phyloP scores from a whole-genome alignment of 2,329 filamentous ascomycete genomes.

The Pseudocercospora macadamiae region DNA sequence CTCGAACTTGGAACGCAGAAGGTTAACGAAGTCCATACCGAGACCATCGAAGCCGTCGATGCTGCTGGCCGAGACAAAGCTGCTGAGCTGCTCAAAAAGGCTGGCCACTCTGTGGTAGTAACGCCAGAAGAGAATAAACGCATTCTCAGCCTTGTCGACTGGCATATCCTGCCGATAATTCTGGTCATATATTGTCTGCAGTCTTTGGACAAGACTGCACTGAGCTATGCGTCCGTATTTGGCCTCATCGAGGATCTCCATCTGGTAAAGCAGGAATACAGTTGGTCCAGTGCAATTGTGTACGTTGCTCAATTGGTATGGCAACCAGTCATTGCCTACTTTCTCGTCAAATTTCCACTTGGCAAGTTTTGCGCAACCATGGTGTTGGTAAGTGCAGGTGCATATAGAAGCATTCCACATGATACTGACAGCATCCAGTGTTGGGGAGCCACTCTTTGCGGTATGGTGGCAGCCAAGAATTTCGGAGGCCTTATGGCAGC shows the following conservation, averaged over 20 bases:
- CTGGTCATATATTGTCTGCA: slow-evolving; percentile 41
- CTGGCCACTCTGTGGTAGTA: slow-evolving; percentile 40
- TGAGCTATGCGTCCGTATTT: slow-evolving; percentile 48
- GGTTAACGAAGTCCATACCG: slow-evolving; percentile 22
- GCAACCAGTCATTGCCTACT: slow-evolving; percentile 13
- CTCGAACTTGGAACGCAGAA: slow-evolving; percentile 27
- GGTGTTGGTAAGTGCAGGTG: slow-evolving; percentile 54
- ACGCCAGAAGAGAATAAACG: slow-evolving; percentile 27
- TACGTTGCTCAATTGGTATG: slow-evolving; percentile 51
- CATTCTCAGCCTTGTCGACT: slow-evolving; percentile 37
- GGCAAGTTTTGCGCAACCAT: background rate
- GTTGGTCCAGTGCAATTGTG: slow-evolving; percentile 54
- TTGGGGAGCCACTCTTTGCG: slow-evolving; percentile 55
- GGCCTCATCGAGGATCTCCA: slow-evolving; percentile 51
- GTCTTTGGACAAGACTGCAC: slow-evolving; percentile 40
- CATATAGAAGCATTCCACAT: slow-evolving; percentile 55
- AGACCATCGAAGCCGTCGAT: slow-evolving; percentile 27
- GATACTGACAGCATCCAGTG: slow-evolving; percentile 54
- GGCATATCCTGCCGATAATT: slow-evolving; percentile 34
- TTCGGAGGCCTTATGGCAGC: slow-evolving; percentile 56
- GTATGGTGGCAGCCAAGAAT: slow-evolving; percentile 56
- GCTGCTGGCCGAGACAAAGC: slow-evolving; percentile 47
- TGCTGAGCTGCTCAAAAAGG: slow-evolving; percentile 53
- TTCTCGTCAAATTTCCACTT: slow-evolving; percentile 12
- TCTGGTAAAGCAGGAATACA: slow-evolving; percentile 53